These are phyloP conservation scores for Kwoniella dejecticola DNA, from an alignment of 768 basidiomycete genomes.

Conservation along the genomic window DNA sequence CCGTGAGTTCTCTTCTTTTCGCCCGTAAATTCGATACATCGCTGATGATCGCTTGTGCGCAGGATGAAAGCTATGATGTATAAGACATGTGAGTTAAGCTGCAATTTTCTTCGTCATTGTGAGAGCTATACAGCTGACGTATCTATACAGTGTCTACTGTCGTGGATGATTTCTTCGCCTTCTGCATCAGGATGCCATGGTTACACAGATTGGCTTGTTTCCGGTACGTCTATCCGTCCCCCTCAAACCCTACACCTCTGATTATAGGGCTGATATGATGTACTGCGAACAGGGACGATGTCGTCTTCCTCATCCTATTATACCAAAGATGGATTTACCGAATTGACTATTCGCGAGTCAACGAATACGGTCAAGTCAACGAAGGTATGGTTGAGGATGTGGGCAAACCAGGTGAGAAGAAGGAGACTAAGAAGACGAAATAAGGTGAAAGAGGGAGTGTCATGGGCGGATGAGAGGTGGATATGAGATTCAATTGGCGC, in stretches of 20 bases:
- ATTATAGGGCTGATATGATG: background rate
- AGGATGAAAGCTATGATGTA: constrained; percentile 94
- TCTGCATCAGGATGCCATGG: constrained; percentile 95
- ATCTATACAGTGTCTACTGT: constrained; percentile 51
- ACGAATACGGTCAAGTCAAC: constrained; percentile 88
- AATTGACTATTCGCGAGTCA: constrained; percentile 88
- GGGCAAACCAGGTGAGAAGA: constrained; percentile 33
- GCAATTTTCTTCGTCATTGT: background rate
- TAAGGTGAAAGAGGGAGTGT: background rate
- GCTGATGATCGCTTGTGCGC: constrained; percentile 12
- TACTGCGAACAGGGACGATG: constrained; percentile 55
- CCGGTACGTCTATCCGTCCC: constrained; percentile 14
- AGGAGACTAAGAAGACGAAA: constrained; percentile 38
- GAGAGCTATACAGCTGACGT: constrained; percentile 1
- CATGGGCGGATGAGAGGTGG: too few relatives aligned
- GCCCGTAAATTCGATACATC: too few relatives aligned
- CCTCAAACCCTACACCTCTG: background rate
- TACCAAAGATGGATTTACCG: constrained; percentile 99
- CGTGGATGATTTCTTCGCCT: constrained; percentile 84
- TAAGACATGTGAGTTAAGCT: constrained; percentile 69
- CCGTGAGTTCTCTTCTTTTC: constrained; percentile 57
- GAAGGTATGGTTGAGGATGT: constrained; percentile 52
- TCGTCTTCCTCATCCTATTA: constrained; percentile 83
- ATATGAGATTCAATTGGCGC: too few relatives aligned
- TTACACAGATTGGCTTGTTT: constrained; percentile 61